Base-by-base conservation (phyloP, 2,329 filamentous ascomycete species). In the Cladosporium sp. region DNA sequence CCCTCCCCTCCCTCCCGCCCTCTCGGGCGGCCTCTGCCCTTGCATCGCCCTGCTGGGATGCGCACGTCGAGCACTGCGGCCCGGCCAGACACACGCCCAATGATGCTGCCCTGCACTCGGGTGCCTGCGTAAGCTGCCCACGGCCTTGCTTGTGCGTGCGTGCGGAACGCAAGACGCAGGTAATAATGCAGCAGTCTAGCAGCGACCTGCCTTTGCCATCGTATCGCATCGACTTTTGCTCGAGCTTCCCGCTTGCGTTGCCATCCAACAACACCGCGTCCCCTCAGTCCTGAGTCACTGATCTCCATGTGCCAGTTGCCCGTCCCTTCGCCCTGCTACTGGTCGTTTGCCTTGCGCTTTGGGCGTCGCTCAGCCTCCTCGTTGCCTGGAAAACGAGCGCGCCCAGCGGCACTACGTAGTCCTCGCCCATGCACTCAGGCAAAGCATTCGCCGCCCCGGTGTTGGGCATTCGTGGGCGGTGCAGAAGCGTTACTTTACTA, bases 401-500 rank as follows among this genome's bases (percentile, higher is more conserved):
- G 40, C 44, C 58, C 40, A 28, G 40, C 58, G 21, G 40, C n/a
- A 11, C 35, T 60, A 60, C 57, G 57, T 60, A 57, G 55, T 37
- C 29, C 21, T 16, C 14, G 37, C 33, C 56, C 35, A 46, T 29
- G 56, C 56, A 23, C 55, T 21, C 31, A 58, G 55, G 55, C 56
- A 59, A 57, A 57, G 28, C 29, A 18, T 55, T 53, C 55, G 55
- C 55, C 53, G 53, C 55, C 28, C 33, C 11, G 55, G 18, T 23
- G 55, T 57, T 57, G 55, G 55, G 55, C 55, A 60, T 60, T 57
- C 52, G 52, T 33, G 57, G 57, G 57, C 57, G 57, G 44, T 29
- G 57, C 57, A 55, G n/a, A 16, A 33, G 29, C 55, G 31, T 46
- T 46, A 5, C 40, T n/a, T 46, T 46, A 46, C 40, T 40, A 31